Conservation (phyloP, 192 early-diverging fungal genomes). For the Haplosporangium gracile region DNA sequence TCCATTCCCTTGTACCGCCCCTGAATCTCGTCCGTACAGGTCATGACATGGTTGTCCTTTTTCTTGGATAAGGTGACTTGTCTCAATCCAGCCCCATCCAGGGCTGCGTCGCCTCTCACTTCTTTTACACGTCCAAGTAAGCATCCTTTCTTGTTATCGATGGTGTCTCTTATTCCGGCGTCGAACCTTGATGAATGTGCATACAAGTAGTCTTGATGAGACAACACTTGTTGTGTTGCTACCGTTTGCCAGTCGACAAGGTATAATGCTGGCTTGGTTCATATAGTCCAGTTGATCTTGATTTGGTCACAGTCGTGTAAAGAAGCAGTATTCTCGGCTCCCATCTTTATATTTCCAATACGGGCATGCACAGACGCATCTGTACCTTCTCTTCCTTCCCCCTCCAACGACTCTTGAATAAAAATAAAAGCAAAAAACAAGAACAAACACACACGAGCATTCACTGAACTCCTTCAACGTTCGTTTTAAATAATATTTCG, state of each 20-base stretch:
- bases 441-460: not conserved
- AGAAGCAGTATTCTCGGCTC: not conserved
- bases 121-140: too few species aligned
- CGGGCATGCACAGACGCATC: not conserved
- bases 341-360: not conserved
- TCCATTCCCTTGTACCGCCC: not conserved
- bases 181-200: too few species aligned
- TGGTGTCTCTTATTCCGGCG: not conserved
- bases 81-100: not conserved
- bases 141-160: not conserved
- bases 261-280: too few species aligned
- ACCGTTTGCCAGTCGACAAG: too few species aligned
- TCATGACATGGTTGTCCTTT: not conserved
- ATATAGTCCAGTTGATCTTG: not conserved
- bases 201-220: too few species aligned
- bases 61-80: not conserved
- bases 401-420: too few species aligned
- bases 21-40: not conserved
- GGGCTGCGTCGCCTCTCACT: too few species aligned
- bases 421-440: not conserved
- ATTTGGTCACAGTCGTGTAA: not conserved
- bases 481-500: not conserved
- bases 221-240: too few species aligned
- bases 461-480: not conserved
- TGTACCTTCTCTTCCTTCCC: not conserved